Evolutionary conservation across 208 protist species (phyloP).

Genomic region (Porcisia hertigi): DNA sequence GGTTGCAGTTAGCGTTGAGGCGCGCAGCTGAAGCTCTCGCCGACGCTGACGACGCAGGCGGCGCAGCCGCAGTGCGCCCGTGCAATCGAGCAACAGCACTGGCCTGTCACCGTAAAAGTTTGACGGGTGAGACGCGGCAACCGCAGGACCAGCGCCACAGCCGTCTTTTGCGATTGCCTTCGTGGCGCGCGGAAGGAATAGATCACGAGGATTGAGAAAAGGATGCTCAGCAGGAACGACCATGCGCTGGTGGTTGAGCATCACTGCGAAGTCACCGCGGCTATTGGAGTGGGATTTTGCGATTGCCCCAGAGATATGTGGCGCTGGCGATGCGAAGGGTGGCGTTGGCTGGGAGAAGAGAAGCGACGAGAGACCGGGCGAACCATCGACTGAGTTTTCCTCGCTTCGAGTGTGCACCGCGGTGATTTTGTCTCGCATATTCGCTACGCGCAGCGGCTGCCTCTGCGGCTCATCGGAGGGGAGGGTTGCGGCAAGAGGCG

Average conservation of each 20-base stretch:
- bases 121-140: not conserved
- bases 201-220: conserved; percentile 11
- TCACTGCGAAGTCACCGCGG: conserved; percentile 10
- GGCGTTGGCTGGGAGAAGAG: not conserved
- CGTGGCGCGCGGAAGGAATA: conserved; percentile 7
- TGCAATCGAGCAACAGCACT: conserved; percentile 40
- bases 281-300: not conserved
- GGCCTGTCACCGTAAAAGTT: conserved; percentile 20
- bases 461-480: not conserved
- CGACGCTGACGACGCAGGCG: conserved; percentile 13
- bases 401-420: not conserved
- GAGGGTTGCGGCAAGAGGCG: not conserved
- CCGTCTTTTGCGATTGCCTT: not conserved
- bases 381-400: not conserved
- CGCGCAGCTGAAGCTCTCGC: conserved; percentile 2
- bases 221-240: conserved; percentile 9
- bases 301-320: not conserved
- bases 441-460: not conserved
- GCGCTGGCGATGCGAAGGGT: not conserved
- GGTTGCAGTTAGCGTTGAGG: conserved; percentile 1
- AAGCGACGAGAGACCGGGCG: not conserved
- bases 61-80: conserved; percentile 8
- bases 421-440: not conserved
- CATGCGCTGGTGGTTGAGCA: conserved; percentile 26
- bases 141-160: not conserved